A percentile compares a stretch with the other conserved stretches of the same genome.
These are phyloP conservation scores for Sugiyamaella grinbergsii DNA, from an alignment of 1,139 yeast species.

Conservation along the genomic window DNA sequence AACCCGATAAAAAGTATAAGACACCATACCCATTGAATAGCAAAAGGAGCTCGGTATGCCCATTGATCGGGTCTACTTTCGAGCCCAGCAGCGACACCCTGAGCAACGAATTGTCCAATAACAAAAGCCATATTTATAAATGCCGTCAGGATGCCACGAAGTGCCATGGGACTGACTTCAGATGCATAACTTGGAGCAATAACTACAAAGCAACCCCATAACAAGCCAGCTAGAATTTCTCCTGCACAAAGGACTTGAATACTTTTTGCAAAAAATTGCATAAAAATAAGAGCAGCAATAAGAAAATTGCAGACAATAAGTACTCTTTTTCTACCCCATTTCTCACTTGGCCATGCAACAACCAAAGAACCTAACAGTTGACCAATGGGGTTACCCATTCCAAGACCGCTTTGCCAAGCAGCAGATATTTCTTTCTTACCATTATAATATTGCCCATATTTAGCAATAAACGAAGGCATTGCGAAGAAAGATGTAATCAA, in stretches of 20 bases:
- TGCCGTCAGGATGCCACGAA: slow-evolving; percentile 48
- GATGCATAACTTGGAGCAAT: slow-evolving; percentile 50
- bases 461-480: slow-evolving; percentile 46
- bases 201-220: slow-evolving; percentile 52
- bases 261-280: slow-evolving; percentile 48
- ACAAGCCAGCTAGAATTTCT: slow-evolving; percentile 48
- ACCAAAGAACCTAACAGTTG: slow-evolving; percentile 26
- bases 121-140: slow-evolving; percentile 47
- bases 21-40: slow-evolving; percentile 64
- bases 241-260: slow-evolving; percentile 46
- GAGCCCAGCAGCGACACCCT: slow-evolving; percentile 46
- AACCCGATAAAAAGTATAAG: slow-evolving; percentile 55
- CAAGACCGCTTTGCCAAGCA: slow-evolving; percentile 34
- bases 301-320: slow-evolving; percentile 39
- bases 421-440: slow-evolving; percentile 47
- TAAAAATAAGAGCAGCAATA: slow-evolving; percentile 43
- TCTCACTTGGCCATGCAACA: slow-evolving; percentile 42
- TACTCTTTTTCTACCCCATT: slow-evolving; percentile 52
- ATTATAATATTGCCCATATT: slow-evolving; percentile 45
- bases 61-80: slow-evolving; percentile 32
- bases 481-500: slow-evolving; percentile 49
- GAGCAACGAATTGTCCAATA: slow-evolving; percentile 47
- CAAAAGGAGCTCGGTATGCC: slow-evolving; percentile 51
- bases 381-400: slow-evolving; percentile 21
- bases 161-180: slow-evolving; percentile 51